Evolutionary conservation across 2,329 filamentous ascomycete species (phyloP).

Genomic region (Sordariomycetes sp.): DNA sequence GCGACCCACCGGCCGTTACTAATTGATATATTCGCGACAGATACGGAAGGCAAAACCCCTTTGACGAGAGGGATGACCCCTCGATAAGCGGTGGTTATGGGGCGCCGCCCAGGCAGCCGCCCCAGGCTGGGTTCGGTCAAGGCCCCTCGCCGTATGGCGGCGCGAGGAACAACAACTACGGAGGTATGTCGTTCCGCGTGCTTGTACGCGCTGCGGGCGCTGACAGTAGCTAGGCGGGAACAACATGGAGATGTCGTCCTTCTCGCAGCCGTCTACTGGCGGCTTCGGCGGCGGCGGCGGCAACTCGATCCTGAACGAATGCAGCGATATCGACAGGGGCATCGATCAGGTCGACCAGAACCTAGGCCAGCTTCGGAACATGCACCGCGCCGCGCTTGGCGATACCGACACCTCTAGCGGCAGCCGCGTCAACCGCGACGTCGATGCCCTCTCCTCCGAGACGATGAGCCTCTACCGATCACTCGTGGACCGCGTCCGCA

Average conservation of each 20-base stretch:
- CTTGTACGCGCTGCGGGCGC: neutral
- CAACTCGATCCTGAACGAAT: slow-evolving; percentile 76
- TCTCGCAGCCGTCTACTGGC: neutral
- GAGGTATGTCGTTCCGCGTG: slow-evolving; percentile 15
- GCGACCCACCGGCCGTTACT: slow-evolving; percentile 2
- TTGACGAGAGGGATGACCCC: slow-evolving; percentile 38
- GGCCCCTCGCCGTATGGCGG: slow-evolving; percentile 14
- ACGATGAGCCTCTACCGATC: slow-evolving; percentile 77
- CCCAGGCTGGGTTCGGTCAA: slow-evolving; percentile 16
- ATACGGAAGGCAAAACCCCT: slow-evolving; percentile 48
- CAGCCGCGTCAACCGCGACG: slow-evolving; percentile 54
- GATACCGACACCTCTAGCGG: slow-evolving; percentile 62
- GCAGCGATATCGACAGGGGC: slow-evolving; percentile 65
- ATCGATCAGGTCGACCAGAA: slow-evolving; percentile 66
- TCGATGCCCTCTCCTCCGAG: slow-evolving; percentile 64
- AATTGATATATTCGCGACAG: slow-evolving; percentile 18
- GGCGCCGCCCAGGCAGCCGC: slow-evolving; percentile 12
- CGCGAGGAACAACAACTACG: slow-evolving; percentile 22
- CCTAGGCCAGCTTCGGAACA: slow-evolving; percentile 58
- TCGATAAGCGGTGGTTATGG: slow-evolving; percentile 23
- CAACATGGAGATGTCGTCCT: slow-evolving; percentile 10
- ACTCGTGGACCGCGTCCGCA: slow-evolving; percentile 68
- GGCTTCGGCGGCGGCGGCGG: slow-evolving; percentile 36
- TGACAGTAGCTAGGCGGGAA: slow-evolving; percentile 8
- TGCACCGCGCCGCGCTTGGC: slow-evolving; percentile 62